A percentile compares a stretch with the other conserved stretches of the same genome.
Conservation (phyloP, 352 stramenopile genomes). For the Globisporangium splendens region DNA sequence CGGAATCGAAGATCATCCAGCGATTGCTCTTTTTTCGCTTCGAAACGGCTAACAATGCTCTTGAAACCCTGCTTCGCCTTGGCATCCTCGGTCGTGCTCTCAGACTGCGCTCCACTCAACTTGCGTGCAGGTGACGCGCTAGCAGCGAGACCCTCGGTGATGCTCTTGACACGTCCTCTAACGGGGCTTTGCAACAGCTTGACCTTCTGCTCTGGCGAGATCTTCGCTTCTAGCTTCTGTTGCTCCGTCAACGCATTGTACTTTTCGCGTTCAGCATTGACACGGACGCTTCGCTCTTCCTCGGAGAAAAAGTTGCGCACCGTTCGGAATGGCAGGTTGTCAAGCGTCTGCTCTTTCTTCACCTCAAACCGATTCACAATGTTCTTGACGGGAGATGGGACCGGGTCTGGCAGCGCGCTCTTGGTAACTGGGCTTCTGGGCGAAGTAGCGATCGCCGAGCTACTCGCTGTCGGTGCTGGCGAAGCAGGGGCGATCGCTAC, state of each 20-base stretch:
- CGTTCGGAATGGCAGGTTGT: slow-evolving; percentile 47
- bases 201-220: slow-evolving; percentile 5
- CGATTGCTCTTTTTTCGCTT: slow-evolving; percentile 37
- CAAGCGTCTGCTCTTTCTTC: slow-evolving; percentile 45
- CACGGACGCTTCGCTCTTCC: slow-evolving; percentile 39
- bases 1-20: slow-evolving; percentile 52
- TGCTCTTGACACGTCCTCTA: too few relatives aligned
- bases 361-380: slow-evolving; percentile 46
- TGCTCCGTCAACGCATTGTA: slow-evolving; percentile 51
- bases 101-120: not conserved
- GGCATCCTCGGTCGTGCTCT: not conserved
- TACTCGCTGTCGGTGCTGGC: too few relatives aligned
- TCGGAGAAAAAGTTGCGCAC: slow-evolving; percentile 48
- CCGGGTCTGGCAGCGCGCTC: too few relatives aligned
- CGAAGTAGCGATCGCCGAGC: too few relatives aligned
- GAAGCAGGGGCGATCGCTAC: too few relatives aligned
- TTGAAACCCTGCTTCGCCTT: slow-evolving; percentile 1
- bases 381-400: slow-evolving; percentile 26
- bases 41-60: slow-evolving; percentile 7
- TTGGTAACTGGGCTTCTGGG: too few relatives aligned
- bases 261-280: slow-evolving; percentile 47
- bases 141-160: too few relatives aligned
- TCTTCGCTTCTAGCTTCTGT: slow-evolving; percentile 27
- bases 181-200: slow-evolving; percentile 3
- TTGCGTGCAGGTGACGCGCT: too few relatives aligned